These are phyloP conservation scores for Tetradesmus lagerheimii DNA, from an alignment of 139 green algal genomes.

Conservation along the genomic window DNA sequence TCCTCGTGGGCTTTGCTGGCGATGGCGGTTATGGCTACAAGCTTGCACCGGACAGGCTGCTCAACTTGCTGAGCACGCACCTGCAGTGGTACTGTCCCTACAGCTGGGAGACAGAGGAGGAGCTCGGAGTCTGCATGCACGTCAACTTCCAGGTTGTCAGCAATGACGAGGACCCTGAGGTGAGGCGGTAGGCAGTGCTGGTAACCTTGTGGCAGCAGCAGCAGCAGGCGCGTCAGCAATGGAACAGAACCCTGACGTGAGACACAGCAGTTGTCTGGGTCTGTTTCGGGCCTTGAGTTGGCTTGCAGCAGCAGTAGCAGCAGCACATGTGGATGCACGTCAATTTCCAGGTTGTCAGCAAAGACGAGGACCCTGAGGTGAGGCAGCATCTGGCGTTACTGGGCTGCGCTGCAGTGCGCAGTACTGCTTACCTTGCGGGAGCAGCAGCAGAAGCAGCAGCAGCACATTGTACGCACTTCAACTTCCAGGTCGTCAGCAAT, in stretches of 20 bases:
- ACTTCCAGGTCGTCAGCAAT: background rate
- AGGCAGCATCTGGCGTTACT: too few relatives aligned
- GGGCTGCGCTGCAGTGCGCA: too few relatives aligned
- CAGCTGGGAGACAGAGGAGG: constrained; percentile 58
- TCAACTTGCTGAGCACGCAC: constrained; percentile 43
- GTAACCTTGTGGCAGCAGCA: constrained; percentile 18
- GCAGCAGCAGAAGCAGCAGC: too few relatives aligned
- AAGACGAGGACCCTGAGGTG: background rate
- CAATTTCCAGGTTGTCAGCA: constrained; percentile 48
- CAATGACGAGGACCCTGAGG: background rate
- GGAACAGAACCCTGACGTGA: too few relatives aligned
- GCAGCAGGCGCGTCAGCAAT: too few relatives aligned
- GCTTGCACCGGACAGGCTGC: constrained; percentile 36
- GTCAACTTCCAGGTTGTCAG: constrained; percentile 54
- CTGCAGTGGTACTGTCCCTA: constrained; percentile 52
- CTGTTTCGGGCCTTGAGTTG: too few relatives aligned
- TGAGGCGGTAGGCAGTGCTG: background rate
- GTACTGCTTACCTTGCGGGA: too few relatives aligned
- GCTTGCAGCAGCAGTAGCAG: constrained; percentile 18
- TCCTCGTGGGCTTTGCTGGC: constrained; percentile 62
- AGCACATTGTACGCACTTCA: background rate
- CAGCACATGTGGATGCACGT: constrained; percentile 59
- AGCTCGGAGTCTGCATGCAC: constrained; percentile 58
- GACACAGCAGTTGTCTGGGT: too few relatives aligned
- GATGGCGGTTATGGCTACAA: constrained; percentile 59